Conservation (phyloP, 2,329 filamentous ascomycete species). For the Diatrype stigma region DNA sequence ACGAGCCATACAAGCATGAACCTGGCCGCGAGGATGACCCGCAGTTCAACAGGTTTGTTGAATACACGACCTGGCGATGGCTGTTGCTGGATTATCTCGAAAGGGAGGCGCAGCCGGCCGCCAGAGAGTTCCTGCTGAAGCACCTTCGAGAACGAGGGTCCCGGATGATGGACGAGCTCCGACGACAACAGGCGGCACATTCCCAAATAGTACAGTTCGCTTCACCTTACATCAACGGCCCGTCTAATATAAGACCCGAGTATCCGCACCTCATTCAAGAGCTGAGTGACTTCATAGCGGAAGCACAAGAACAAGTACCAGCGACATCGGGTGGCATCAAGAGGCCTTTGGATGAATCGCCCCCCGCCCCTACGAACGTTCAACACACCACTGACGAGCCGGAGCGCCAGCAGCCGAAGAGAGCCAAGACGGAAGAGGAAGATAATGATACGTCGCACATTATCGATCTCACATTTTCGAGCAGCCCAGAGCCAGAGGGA, state of each 20-base stretch:
- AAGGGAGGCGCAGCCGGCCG: background rate
- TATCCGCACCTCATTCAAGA: background rate
- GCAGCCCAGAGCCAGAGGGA: too few species aligned
- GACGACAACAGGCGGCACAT: background rate
- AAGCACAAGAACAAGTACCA: background rate
- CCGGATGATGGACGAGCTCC: slow-evolving; percentile 1
- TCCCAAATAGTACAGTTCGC: background rate
- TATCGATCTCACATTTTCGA: too few species aligned
- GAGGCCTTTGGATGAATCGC: background rate
- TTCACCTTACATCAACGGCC: background rate
- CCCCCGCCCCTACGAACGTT: background rate
- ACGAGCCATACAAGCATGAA: slow-evolving; percentile 13
- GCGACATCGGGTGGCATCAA: background rate
- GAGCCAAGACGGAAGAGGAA: too few species aligned
- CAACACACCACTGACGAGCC: too few species aligned
- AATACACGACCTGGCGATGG: slow-evolving; percentile 4
- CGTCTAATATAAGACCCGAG: background rate
- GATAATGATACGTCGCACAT: too few species aligned
- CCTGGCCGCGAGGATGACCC: slow-evolving; percentile 2
- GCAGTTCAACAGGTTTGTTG: slow-evolving; percentile 6
- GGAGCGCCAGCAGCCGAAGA: too few species aligned
- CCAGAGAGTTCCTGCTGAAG: background rate
- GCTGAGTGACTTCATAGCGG: background rate
- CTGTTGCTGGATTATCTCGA: slow-evolving; percentile 5
- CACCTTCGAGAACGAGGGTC: background rate